Percentiles rank a stretch among this genome's conserved stretches.
These are phyloP conservation scores for Cystobasidium slooffiae DNA, from an alignment of 1,284 basidiomycete genomes.

Conservation along the genomic window DNA sequence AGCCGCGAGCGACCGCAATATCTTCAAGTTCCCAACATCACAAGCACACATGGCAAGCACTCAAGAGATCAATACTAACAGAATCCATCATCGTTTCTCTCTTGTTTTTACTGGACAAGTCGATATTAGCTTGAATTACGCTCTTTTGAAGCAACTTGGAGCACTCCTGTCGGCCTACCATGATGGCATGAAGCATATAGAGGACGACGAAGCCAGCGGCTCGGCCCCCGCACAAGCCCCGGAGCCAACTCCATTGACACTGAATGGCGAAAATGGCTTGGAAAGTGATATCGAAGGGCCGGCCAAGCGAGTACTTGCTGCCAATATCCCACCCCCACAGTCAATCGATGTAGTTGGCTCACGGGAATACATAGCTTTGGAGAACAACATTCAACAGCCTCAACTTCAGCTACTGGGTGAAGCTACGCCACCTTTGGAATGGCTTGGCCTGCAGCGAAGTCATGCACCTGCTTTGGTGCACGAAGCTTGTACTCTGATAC, in stretches of 20 bases:
- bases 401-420: conserved; percentile 48
- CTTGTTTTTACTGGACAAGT: conserved; percentile 44
- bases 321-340: conserved; percentile 24
- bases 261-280: not conserved
- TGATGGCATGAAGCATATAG: conserved; percentile 22
- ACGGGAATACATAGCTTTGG: conserved; percentile 34
- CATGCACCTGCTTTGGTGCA: conserved; percentile 47
- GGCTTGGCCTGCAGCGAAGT: conserved; percentile 47
- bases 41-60: conserved; percentile 45
- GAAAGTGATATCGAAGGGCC: conserved; percentile 18
- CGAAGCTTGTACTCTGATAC: conserved; percentile 42
- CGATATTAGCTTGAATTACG: conserved; percentile 48
- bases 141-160: conserved; percentile 43
- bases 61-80: conserved; percentile 25
- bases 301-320: conserved; percentile 20
- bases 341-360: conserved; percentile 21
- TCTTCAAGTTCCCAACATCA: conserved; percentile 45
- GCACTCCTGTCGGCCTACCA: conserved; percentile 26
- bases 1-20: conserved; percentile 41
- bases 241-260: not conserved
- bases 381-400: conserved; percentile 45
- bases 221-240: not conserved
- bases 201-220: not conserved
- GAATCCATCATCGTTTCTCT: conserved; percentile 45
- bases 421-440: conserved; percentile 50